phyloP scores from a whole-genome alignment of 495 filamentous ascomycete species.

The Lepraria neglecta region DNA sequence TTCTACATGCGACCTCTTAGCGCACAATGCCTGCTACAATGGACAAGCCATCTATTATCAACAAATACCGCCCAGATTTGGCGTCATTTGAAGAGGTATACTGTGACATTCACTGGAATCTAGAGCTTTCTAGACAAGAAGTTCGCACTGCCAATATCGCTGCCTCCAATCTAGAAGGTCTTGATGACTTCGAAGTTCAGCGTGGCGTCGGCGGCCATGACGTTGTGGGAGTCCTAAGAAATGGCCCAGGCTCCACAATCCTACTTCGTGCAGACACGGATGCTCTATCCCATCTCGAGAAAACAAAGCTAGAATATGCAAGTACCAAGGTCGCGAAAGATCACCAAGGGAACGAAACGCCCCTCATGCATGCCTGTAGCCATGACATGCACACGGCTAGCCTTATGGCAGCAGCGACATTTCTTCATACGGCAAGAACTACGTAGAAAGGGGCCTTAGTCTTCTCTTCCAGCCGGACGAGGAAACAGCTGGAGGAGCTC shows the following conservation, averaged over 20 bases:
- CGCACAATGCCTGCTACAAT: too few relatives aligned
- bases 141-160: background rate
- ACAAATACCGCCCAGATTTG: background rate
- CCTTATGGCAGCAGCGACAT: constrained; percentile 45
- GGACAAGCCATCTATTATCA: background rate
- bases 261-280: constrained; percentile 58
- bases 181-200: background rate
- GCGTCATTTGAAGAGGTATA: background rate
- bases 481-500: constrained; percentile 49
- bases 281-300: constrained; percentile 53
- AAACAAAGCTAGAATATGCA: constrained; percentile 50
- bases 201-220: constrained; percentile 40
- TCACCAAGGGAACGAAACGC: constrained; percentile 40
- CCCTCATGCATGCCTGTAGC: constrained; percentile 63
- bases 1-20: too few relatives aligned
- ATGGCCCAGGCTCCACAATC: constrained; percentile 48
- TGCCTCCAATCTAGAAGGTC: background rate
- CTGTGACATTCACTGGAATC: background rate
- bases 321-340: constrained; percentile 41
- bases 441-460: constrained; percentile 54
- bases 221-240: constrained; percentile 47
- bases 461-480: constrained; percentile 56
- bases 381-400: constrained; percentile 56
- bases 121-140: background rate
- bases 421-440: constrained; percentile 37